These are phyloP conservation scores for Exophiala bonariae DNA, from an alignment of 2,329 filamentous ascomycete species.

Conservation along the genomic window DNA sequence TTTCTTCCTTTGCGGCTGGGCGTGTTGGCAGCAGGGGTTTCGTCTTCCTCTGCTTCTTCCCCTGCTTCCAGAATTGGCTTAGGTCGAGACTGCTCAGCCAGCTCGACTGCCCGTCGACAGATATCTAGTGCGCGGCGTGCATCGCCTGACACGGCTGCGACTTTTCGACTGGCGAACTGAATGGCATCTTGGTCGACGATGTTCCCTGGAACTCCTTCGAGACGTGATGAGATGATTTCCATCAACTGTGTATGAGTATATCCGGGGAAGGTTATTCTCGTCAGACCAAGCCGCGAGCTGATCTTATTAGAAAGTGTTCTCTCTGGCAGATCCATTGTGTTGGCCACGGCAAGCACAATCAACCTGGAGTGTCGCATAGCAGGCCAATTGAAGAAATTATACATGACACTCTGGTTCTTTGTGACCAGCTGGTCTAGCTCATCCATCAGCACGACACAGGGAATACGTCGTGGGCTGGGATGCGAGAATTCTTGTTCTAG, in stretches of 20 bases:
- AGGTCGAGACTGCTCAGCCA: conserved; percentile 73
- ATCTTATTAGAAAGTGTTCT: conserved; percentile 98
- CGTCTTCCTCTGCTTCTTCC: conserved; percentile 34
- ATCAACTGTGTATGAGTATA: conserved; percentile 98
- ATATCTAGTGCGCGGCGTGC: conserved; percentile 91
- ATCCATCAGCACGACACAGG: conserved; percentile 97
- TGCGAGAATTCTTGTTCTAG: conserved; percentile 90
- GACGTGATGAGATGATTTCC: conserved; percentile 92
- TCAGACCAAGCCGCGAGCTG: conserved; percentile 84
- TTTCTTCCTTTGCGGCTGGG: conserved; percentile 38
- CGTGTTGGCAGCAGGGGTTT: conserved; percentile 30
- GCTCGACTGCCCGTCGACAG: conserved; percentile 89
- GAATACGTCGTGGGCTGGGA: conserved; percentile 82
- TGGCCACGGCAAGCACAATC: conserved; percentile 95
- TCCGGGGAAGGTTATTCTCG: conserved; percentile 92
- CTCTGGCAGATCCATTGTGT: conserved; percentile 98
- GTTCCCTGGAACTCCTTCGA: conserved; percentile 82
- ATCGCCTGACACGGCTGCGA: conserved; percentile 93
- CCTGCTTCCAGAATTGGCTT: conserved; percentile 41
- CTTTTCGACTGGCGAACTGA: conserved; percentile 94
- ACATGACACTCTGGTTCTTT: conserved; percentile 99
- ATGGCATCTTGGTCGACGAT: conserved; percentile 92
- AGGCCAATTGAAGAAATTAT: conserved; percentile 99
- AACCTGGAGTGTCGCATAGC: conserved; percentile 85
- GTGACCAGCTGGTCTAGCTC: conserved; percentile 97